phyloP scores from a whole-genome alignment of 1,139 yeast genomes.

The Candida glucosophila region DNA sequence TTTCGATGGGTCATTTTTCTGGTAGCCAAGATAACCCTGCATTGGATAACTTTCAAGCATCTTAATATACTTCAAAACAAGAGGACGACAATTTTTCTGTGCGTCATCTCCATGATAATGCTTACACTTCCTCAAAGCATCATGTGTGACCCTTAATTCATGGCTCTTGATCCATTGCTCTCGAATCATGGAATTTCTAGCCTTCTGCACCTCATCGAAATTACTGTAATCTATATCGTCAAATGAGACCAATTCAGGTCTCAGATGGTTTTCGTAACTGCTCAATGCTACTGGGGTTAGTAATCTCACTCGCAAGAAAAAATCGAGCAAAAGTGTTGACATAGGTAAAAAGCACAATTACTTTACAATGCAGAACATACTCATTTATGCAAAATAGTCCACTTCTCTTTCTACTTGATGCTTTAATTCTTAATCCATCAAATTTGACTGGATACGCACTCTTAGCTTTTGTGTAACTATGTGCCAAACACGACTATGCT shows the following conservation, averaged over 20 bases:
- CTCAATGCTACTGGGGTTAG: conserved; percentile 17
- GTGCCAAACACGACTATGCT: too few relatives aligned
- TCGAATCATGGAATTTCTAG: conserved; percentile 69
- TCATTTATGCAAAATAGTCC: too few relatives aligned
- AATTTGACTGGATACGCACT: too few relatives aligned
- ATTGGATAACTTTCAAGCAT: conserved; percentile 63
- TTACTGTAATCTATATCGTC: conserved; percentile 76
- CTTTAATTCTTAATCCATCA: too few relatives aligned
- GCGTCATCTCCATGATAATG: conserved; percentile 74
- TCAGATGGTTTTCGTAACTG: conserved; percentile 42
- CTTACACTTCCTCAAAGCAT: conserved; percentile 69
- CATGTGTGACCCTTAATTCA: conserved; percentile 61
- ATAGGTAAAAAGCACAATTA: too few relatives aligned
- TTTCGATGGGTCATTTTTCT: conserved; percentile 77
- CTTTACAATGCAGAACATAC: too few relatives aligned
- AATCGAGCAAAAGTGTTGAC: too few relatives aligned
- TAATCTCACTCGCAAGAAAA: too few relatives aligned
- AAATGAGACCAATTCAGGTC: conserved; percentile 73
- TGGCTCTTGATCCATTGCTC: conserved; percentile 74
- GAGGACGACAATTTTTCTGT: conserved; percentile 52
- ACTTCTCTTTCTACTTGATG: too few relatives aligned
- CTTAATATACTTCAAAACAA: conserved; percentile 69
- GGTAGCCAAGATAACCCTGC: conserved; percentile 72
- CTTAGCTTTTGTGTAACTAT: too few relatives aligned
- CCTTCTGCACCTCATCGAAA: conserved; percentile 53